Evolutionary conservation across 148 eudicot species (phyloP).

Genomic region (Euryodendron excelsum): DNA sequence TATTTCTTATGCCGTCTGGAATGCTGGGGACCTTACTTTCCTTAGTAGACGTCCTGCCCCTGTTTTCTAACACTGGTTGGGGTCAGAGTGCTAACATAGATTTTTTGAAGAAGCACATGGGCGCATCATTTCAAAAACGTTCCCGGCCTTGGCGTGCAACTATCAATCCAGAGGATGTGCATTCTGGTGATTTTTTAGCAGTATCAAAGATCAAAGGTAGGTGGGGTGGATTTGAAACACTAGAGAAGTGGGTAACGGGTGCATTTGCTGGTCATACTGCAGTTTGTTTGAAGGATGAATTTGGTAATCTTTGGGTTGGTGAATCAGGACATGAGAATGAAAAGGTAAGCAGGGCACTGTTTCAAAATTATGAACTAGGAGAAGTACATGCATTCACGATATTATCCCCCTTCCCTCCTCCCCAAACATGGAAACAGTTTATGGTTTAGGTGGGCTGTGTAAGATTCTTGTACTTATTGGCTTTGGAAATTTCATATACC

Average conservation of each 20-base stretch:
- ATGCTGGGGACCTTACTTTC: conserved; percentile 97
- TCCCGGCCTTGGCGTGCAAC: conserved; percentile 70
- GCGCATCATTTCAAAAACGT: conserved; percentile 86
- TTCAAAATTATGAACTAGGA: neutral
- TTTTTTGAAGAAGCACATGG: conserved; percentile 91
- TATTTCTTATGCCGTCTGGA: conserved; percentile 98
- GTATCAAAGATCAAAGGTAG: conserved; percentile 98
- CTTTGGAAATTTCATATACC: neutral
- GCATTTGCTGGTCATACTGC: conserved; percentile 99
- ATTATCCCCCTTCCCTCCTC: neutral
- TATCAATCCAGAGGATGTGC: conserved; percentile 81
- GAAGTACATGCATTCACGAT: neutral
- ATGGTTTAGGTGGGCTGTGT: neutral
- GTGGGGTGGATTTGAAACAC: conserved; percentile 99
- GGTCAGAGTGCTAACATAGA: conserved; percentile 86
- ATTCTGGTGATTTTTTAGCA: conserved; percentile 94
- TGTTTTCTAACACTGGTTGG: conserved; percentile 84
- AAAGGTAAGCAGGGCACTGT: conserved; percentile 44
- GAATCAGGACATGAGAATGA: conserved; percentile 99
- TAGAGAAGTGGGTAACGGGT: conserved; percentile 99
- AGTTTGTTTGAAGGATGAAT: conserved; percentile 90
- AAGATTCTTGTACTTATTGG: neutral
- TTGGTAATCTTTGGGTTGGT: conserved; percentile 93
- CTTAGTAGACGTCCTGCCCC: conserved; percentile 83
- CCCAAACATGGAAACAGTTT: neutral